phyloP scores from a whole-genome alignment of 129 eudicot genomes.

The Tagetes patula region DNA sequence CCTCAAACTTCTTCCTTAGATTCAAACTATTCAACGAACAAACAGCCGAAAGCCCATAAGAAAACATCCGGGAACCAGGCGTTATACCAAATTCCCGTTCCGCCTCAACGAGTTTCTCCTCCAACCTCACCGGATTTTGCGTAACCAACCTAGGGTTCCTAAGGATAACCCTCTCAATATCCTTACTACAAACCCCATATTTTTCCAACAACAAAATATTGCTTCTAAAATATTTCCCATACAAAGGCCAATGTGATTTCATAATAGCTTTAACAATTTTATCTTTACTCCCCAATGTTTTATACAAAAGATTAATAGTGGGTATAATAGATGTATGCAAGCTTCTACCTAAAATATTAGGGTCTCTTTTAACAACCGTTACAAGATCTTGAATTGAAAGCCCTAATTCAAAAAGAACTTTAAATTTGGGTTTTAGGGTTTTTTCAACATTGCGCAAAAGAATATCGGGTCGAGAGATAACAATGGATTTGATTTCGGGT shows the following conservation, averaged over 20 bases:
- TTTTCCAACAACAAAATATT: constrained; percentile 19
- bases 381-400: constrained; percentile 35
- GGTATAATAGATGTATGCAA: constrained; percentile 24
- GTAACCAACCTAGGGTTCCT: constrained; percentile 27
- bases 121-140: constrained; percentile 22
- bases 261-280: constrained; percentile 21
- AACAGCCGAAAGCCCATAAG: constrained; percentile 27
- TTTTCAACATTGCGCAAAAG: constrained; percentile 27
- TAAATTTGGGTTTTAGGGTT: constrained; percentile 45
- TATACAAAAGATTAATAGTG: constrained; percentile 22
- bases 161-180: constrained; percentile 23
- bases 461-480: constrained; percentile 26
- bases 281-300: constrained; percentile 27
- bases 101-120: constrained; percentile 18
- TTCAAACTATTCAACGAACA: constrained; percentile 18
- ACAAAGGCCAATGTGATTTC: constrained; percentile 32
- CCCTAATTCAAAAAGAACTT: constrained; percentile 30
- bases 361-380: constrained; percentile 7
- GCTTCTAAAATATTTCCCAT: constrained; percentile 26
- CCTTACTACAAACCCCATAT: constrained; percentile 27
- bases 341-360: constrained; percentile 27
- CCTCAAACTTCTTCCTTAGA: constrained; percentile 24
- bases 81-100: constrained; percentile 41
- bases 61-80: constrained; percentile 20
- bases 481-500: constrained; percentile 34